Evolutionary conservation across 768 basidiomycete species (phyloP).

Genomic region (Fistulinella prunicolor): DNA sequence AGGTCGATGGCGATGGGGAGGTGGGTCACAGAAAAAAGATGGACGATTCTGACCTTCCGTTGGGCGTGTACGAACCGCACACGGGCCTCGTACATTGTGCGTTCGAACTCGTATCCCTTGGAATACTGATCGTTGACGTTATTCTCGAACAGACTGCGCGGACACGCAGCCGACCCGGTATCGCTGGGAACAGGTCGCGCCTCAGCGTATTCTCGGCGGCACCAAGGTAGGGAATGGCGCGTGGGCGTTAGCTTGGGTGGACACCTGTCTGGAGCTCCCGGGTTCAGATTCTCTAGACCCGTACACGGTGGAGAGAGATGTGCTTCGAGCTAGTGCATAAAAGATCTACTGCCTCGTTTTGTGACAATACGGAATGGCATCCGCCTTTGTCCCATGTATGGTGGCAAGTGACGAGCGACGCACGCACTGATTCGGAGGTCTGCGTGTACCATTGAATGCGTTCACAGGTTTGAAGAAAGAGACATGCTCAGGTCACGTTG

Average conservation of each 20-base stretch:
- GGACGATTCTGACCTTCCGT: slow-evolving; percentile 40
- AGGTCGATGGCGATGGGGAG: slow-evolving; percentile 28
- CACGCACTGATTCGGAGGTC: too few relatives aligned
- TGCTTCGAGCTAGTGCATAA: slow-evolving; percentile 8
- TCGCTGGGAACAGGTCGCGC: slow-evolving; percentile 58
- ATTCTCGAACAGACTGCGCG: slow-evolving; percentile 51
- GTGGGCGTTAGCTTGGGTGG: slow-evolving; percentile 81
- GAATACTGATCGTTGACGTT: slow-evolving; percentile 4
- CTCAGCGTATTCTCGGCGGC: slow-evolving; percentile 58
- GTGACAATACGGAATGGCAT: not conserved
- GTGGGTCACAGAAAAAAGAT: slow-evolving; percentile 24
- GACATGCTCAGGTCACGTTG: too few relatives aligned
- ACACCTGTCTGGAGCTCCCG: slow-evolving; percentile 44
- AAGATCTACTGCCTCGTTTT: not conserved
- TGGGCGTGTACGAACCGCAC: slow-evolving; percentile 84
- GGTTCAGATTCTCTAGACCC: slow-evolving; percentile 22
- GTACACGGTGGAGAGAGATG: slow-evolving; percentile 18
- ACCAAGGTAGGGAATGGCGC: slow-evolving; percentile 74
- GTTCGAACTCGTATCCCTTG: slow-evolving; percentile 24
- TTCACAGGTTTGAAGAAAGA: too few relatives aligned
- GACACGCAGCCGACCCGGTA: slow-evolving; percentile 74
- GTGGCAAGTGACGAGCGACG: not conserved
- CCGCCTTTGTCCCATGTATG: not conserved
- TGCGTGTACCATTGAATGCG: too few relatives aligned
- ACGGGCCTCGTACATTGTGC: slow-evolving; percentile 70